Evolutionary conservation across 75 land plant species (phyloP), one percentile per base, ranked within the genome.

Genomic region (Pinus tabuliformis): DNA sequence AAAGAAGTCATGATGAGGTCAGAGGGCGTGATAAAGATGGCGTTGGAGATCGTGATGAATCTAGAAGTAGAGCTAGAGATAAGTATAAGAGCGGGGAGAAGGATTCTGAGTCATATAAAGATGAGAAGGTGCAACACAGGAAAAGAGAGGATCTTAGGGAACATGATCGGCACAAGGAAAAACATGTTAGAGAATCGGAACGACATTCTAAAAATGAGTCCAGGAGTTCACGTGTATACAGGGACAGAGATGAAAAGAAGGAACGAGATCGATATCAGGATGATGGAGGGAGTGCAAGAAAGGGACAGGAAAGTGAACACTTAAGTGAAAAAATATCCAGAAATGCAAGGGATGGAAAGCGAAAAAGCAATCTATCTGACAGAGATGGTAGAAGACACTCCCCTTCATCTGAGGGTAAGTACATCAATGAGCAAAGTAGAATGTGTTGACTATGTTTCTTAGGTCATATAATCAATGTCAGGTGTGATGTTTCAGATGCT

Each of bases 91-190:
- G 58, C 17, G 30, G 74, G 13, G 52, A 62, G 6, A 81, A 76
- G 78, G 84, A 82, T 22, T 6, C 49, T 4, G 82, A 77, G 68
- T 56, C 28, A 57, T 59, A 73, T 33, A 78, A 81, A 70, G 75
- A 81, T 37, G 61, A 76, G n/a, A 78, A 49, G 42, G 78, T 61
- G 62, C 75, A 73, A 28, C 86, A 74, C 66, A 87, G 58, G 73
- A 88, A 75, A 63, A 73, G 56, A 56, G 21, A 62, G 17, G 77
- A 76, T 75, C 77, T 79, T 0, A n/a, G 57, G 71, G 85, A 86
- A 59, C 42, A 15, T 26, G 72, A 80, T 28, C 62, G 75, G 70
- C 42, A 77, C 45, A 86, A 74, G 80, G 83, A 77, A 14, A 74
- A 58, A 30, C 36, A 77, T 62, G 2, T 9, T 68, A 74, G 74